Base-by-base conservation (phyloP, 768 basidiomycete genomes). In the Infundibulicybe gibba region DNA sequence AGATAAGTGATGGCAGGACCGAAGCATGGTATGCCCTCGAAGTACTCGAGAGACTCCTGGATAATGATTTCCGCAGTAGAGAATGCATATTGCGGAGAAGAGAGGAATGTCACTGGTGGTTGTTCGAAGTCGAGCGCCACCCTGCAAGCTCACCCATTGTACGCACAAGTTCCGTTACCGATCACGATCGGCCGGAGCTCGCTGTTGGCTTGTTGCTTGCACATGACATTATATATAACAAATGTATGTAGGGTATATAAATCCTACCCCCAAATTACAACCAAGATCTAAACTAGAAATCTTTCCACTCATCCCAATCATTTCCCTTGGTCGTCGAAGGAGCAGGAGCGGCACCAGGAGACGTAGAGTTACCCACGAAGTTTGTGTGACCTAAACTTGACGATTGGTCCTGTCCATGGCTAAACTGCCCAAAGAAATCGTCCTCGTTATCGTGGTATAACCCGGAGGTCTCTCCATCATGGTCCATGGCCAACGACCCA, bases 271-370 rank as follows among this genome's bases (percentile, higher is more conserved):
- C n/a, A n/a, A n/a, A n/a, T n/a, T n/a, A 45, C 32, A 32, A 50
- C 45, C 43, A 51, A 25, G 8, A 52, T 53, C 44, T 53, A 53
- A 39, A 56, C 70, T 79, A 90, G 54, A 89, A 89, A 60, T 87
- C 85, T 63, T 89, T 83, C 87, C 87, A 90, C 41, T 87, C 87
- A 51, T 84, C 35, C 14, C 17, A 83, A 51, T 85, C 81, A 82
- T 87, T 89, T 35, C 79, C 80, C 51, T 75, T 79, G 43, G 71
- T 71, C 59, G 77, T 76, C 16, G 63, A 52, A 3, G 66, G 56
- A 8, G 59, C 51, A 12, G 59, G 45, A 30, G 60, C 51, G 20
- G 58, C 50, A 11, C 48, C n/a, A 44, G 48, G 11, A 5, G 54
- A 49, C 11, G 51, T 52, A 5, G 49, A 19, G n/a, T 31, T 17